Conservation (phyloP, 2,329 filamentous ascomycete species). For the Aotearoamyces nothofagi region DNA sequence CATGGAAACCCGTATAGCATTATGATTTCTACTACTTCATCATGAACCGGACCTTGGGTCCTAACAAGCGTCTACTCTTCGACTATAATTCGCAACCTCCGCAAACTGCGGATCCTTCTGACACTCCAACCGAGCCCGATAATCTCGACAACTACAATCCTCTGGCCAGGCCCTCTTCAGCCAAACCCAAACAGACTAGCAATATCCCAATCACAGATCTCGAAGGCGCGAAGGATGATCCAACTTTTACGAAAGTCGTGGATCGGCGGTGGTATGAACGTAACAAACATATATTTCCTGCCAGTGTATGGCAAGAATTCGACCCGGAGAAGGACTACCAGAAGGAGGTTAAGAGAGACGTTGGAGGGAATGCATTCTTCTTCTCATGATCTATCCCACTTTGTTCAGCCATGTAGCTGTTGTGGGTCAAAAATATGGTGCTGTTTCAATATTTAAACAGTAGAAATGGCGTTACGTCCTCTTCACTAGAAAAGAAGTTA, state of each 20-base stretch:
- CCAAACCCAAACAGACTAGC: conserved; percentile 22
- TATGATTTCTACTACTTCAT: conserved; percentile 97
- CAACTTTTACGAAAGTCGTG: conserved; percentile 78
- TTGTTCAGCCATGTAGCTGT: too few species aligned
- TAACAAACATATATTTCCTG: conserved; percentile 97
- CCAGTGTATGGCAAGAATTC: conserved; percentile 90
- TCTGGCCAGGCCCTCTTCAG: conserved; percentile 21
- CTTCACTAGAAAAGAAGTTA: too few species aligned
- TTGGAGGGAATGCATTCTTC: conserved; percentile 87
- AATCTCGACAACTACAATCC: conserved; percentile 20
- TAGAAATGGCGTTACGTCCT: too few species aligned
- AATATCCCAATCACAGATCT: conserved; percentile 27
- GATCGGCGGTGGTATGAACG: conserved; percentile 93
- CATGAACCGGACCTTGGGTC: conserved; percentile 67
- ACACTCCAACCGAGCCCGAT: conserved; percentile 4
- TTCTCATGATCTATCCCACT: conserved; percentile 47
- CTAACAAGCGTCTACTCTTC: conserved; percentile 62
- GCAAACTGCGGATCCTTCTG: conserved; percentile 1
- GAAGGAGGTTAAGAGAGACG: conserved; percentile 63
- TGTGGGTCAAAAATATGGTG: too few species aligned
- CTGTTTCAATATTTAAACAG: too few species aligned
- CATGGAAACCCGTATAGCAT: conserved; percentile 43
- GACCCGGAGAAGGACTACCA: conserved; percentile 80
- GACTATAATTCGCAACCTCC: conserved; percentile 47
- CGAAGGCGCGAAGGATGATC: conserved; percentile 68